Base-by-base conservation (phyloP, 2,329 filamentous ascomycete species). In the Rutstroemia sp. region DNA sequence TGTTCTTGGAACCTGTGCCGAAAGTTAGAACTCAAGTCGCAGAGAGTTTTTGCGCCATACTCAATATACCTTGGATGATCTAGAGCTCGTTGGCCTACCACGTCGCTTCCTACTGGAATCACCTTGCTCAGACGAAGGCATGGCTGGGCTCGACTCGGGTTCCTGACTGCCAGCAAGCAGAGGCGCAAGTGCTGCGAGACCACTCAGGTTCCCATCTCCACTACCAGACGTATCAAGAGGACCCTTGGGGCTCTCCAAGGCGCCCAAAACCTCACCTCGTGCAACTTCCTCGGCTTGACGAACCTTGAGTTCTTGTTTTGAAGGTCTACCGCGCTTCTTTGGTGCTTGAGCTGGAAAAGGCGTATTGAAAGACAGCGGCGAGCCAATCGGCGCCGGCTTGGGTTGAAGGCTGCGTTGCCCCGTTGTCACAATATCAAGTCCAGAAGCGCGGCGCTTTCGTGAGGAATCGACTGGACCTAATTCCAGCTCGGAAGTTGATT, bases 311-410 rank as follows among this genome's bases (percentile, higher is more conserved):
- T 67, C 66, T 40, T 63, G 62, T 57, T 69, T 69, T 6, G 67
- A 65, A 23, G 67, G 67, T 23, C 67, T 63, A 39, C 67, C 67
- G 23, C 67, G 63, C 57, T 64, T 67, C 59, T 64, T 69, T 6
- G 60, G 49, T 38, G 38, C 25, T 16, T 54, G 45, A 27, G 57
- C 53, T 16, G 57, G 38, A 23, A 57, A 52, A 6, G 60, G 53
- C n/a, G 62, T 51, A 14, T 58, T 39, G 48, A 62, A 61, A 9
- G 61, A 58, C n/a, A 56, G 51, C 23, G 65, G 62, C 39, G 63
- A 65, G 39, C 57, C 61, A 57, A 64, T 62, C 9, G 63, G 56
- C 12, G 64, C 49, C 21, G 64, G 67, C 36, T 65, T 68, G 16
- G 67, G 67, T 34, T 61, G 62, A 45, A 68, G 64, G 27, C 61